phyloP scores from a whole-genome alignment of 345 rosid genomes.

The Euphorbia tirucalli region DNA sequence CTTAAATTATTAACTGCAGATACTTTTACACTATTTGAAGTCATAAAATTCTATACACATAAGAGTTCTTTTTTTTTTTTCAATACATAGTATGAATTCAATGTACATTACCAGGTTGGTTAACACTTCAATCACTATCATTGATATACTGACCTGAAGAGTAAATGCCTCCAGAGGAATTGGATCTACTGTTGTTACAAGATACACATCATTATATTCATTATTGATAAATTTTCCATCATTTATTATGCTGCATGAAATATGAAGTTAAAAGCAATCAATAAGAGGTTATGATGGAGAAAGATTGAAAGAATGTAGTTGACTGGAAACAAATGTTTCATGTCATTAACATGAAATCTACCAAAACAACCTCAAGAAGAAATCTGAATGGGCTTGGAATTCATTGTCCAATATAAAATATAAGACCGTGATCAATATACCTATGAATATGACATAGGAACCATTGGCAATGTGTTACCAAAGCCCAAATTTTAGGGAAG shows the following conservation, averaged over 20 bases:
- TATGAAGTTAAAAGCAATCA: constrained; percentile 9
- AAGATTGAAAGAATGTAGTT: not conserved
- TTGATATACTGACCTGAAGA: too few relatives aligned
- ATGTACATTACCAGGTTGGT: too few relatives aligned
- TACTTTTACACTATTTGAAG: too few relatives aligned
- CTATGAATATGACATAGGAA: not conserved
- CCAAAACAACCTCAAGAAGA: not conserved
- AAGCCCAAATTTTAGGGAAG: not conserved
- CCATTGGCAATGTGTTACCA: not conserved
- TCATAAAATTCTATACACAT: too few relatives aligned
- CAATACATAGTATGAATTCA: too few relatives aligned
- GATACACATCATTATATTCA: too few relatives aligned
- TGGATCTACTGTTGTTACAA: too few relatives aligned
- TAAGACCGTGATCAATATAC: not conserved
- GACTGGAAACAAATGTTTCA: not conserved
- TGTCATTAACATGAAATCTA: not conserved
- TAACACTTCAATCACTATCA: too few relatives aligned
- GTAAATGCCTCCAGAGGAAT: too few relatives aligned
- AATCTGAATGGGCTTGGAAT: not conserved
- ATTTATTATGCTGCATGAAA: constrained; percentile 61
- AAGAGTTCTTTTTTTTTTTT: too few relatives aligned
- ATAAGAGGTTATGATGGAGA: not conserved
- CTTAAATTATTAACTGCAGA: too few relatives aligned
- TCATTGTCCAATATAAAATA: not conserved
- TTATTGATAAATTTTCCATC: too few relatives aligned